Conservation (phyloP, 2,329 filamentous ascomycete species). For the Aspergillus sp. region DNA sequence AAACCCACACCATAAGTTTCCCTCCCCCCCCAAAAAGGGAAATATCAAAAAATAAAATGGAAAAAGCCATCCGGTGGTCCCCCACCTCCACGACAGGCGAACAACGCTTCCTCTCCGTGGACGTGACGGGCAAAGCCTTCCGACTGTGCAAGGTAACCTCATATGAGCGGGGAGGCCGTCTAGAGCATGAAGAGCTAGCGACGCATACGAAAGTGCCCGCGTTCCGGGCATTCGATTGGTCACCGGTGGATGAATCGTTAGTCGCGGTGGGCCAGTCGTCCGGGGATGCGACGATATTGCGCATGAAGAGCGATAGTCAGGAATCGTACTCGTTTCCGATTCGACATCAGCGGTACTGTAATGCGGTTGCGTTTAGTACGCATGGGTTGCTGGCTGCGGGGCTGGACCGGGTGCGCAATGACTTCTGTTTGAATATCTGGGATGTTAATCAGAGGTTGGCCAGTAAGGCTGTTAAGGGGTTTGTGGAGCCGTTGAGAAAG, state of each 20-base stretch:
- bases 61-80: constrained; percentile 64
- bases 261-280: constrained; percentile 64
- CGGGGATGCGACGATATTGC: constrained; percentile 62
- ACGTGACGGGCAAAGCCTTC: constrained; percentile 61
- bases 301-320: constrained; percentile 54
- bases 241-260: constrained; percentile 57
- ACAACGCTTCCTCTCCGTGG: constrained; percentile 63
- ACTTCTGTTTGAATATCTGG: constrained; percentile 67
- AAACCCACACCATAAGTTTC: not conserved
- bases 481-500: constrained; percentile 57
- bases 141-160: constrained; percentile 56
- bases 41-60: constrained; percentile 24
- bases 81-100: constrained; percentile 56
- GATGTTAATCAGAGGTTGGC: constrained; percentile 56
- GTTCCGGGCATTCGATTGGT: constrained; percentile 69
- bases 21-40: not conserved
- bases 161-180: constrained; percentile 36
- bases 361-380: constrained; percentile 63
- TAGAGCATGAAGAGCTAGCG: constrained; percentile 57
- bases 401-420: constrained; percentile 64
- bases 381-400: constrained; percentile 62
- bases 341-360: constrained; percentile 64
- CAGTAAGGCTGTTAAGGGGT: constrained; percentile 36
- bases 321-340: constrained; percentile 57
- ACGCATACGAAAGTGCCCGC: constrained; percentile 59